Conservation (phyloP, 345 rosid species). For the Acer yangbiense region DNA sequence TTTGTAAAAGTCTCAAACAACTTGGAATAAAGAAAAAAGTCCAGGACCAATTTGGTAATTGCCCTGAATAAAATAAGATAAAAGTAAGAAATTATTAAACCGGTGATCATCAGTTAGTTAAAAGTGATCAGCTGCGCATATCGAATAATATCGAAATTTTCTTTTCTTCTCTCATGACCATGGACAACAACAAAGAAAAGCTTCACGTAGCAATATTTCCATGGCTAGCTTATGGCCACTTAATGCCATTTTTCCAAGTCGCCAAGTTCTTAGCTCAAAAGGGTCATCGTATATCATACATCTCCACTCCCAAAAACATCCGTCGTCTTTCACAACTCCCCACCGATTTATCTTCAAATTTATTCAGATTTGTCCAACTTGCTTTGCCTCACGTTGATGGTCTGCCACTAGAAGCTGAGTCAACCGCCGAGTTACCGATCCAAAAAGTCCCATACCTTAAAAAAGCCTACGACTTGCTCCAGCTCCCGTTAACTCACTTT, state of each 20-base stretch:
- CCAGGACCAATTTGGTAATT: too few relatives aligned
- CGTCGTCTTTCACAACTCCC: background rate
- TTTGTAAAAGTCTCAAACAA: too few relatives aligned
- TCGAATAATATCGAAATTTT: too few relatives aligned
- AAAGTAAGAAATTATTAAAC: too few relatives aligned
- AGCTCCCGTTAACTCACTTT: background rate
- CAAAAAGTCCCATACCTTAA: conserved; percentile 11
- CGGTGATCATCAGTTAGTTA: too few relatives aligned
- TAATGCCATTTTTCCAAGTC: conserved; percentile 14
- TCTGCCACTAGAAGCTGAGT: conserved; percentile 7
- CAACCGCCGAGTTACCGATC: conserved; percentile 10
- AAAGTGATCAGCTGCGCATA: too few relatives aligned
- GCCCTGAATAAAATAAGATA: too few relatives aligned
- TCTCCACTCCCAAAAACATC: conserved; percentile 19
- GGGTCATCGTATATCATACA: conserved; percentile 17
- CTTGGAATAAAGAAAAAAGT: too few relatives aligned
- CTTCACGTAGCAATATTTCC: conserved; percentile 18
- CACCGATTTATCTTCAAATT: background rate
- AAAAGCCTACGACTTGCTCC: conserved; percentile 7
- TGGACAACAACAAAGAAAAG: background rate
- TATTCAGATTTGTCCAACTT: background rate
- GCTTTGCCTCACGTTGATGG: conserved; percentile 6
- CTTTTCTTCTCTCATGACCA: background rate
- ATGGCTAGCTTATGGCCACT: conserved; percentile 24
- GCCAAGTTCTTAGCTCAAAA: conserved; percentile 14